A percentile compares a stretch with the other conserved stretches of the same genome.
phyloP scores from a whole-genome alignment of 768 basidiomycete species.

The Gelatoporia subvermispora region DNA sequence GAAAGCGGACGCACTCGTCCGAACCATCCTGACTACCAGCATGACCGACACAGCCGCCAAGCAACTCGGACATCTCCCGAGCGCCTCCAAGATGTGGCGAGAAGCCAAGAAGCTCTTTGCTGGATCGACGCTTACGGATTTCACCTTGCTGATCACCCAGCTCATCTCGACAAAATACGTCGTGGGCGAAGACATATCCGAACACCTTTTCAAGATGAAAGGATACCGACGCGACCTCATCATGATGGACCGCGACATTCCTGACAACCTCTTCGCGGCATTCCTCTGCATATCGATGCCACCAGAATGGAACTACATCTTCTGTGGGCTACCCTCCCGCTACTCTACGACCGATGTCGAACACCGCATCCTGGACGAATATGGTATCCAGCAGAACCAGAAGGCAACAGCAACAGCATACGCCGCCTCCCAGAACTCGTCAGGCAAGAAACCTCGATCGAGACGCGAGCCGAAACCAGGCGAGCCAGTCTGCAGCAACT shows the following conservation, averaged over 20 bases:
- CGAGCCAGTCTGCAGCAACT: background rate
- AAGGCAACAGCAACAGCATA: background rate
- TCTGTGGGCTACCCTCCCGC: slow-evolving; percentile 5
- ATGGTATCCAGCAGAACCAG: background rate
- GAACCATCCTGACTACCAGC: background rate
- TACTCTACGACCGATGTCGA: slow-evolving; percentile 10
- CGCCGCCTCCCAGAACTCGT: too few relatives aligned
- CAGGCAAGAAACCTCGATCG: too few relatives aligned
- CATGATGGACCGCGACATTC: slow-evolving; percentile 7
- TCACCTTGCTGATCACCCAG: slow-evolving; percentile 6
- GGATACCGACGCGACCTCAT: slow-evolving; percentile 3
- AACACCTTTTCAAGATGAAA: slow-evolving; percentile 16
- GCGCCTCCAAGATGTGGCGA: background rate
- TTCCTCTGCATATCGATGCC: slow-evolving; percentile 17
- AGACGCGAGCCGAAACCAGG: background rate
- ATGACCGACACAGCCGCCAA: background rate
- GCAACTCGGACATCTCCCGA: background rate
- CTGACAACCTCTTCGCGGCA: slow-evolving; percentile 10
- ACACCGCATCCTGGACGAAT: background rate
- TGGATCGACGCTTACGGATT: slow-evolving; percentile 5
- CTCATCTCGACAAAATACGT: slow-evolving; percentile 7
- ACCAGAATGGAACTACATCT: slow-evolving; percentile 11
- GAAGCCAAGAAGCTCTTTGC: background rate
- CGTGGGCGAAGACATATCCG: slow-evolving; percentile 8
- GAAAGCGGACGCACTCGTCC: background rate